Base-by-base conservation (phyloP, 2,329 filamentous ascomycete species). In the Hypomyces perniciosus region DNA sequence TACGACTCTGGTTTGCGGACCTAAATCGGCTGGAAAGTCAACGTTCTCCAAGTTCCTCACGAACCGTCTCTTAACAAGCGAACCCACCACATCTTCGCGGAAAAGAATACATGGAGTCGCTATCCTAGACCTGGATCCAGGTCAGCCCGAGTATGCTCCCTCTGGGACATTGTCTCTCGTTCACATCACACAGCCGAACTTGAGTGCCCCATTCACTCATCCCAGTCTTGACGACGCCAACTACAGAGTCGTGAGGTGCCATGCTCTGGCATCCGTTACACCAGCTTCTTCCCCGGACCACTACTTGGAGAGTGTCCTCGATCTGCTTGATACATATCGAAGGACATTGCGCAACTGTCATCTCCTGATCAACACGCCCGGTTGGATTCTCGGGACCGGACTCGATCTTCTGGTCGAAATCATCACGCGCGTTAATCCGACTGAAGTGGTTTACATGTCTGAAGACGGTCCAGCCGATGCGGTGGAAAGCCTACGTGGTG, bases 71-170 rank as follows among this genome's bases (percentile, higher is more conserved):
- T 66, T 88, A n/a, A 85, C 81, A 60, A 58, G 57, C 20, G 52
- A 50, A 13, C 12, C 40, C 10, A 9, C 20, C 6, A 58, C 49
- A 10, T 13, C 33, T 28, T 45, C 46, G 13, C 45, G 44, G 4
- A 55, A 56, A 20, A 28, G 28, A 12, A 10, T 58, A 35, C 58
- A 53, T 8, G 61, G 62, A 12, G 71, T 85, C 28, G 76, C 74
- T 49, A 71, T 86, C n/a, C 74, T 93, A 6, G 88, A 93, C 58
- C 73, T 92, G 8, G 88, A 93, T 61, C 85, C 86, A 1, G 85
- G 84, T 0, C 87, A 90, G 60, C 86, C 88, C 3, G 88, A 91
- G 61, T 90, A 86, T 62, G 80, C 79, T 0, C 76, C 84, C 1
- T 79, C 84, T 1, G 87, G 88, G 1, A 82, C 85, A 10, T 62